Conservation (phyloP, 1,139 yeast genomes). For the Taphrina flavorubra region DNA sequence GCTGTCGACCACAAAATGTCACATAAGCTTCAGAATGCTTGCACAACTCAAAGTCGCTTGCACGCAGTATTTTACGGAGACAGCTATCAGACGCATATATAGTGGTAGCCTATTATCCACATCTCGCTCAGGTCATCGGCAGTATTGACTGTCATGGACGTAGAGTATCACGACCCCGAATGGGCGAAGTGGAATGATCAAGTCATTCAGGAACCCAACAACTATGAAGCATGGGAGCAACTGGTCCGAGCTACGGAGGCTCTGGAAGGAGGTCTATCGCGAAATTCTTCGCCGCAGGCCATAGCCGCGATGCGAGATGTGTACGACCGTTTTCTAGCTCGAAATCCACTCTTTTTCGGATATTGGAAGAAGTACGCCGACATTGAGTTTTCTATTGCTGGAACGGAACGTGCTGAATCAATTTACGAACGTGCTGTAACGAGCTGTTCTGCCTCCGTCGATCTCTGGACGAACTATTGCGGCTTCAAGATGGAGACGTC, state of each 20-base stretch:
- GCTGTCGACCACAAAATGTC: too few relatives aligned
- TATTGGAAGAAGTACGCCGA: conserved; percentile 82
- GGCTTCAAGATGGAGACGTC: conserved; percentile 60
- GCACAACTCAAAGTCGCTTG: too few relatives aligned
- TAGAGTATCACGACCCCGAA: conserved; percentile 39
- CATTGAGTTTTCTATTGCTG: conserved; percentile 67
- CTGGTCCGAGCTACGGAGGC: conserved; percentile 54
- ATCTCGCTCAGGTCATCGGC: too few relatives aligned
- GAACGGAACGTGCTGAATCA: conserved; percentile 57
- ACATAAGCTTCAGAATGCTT: too few relatives aligned
- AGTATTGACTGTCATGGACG: conserved; percentile 9
- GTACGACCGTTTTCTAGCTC: conserved; percentile 63
- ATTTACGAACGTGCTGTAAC: conserved; percentile 64
- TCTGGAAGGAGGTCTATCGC: conserved; percentile 56
- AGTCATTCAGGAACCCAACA: conserved; percentile 36
- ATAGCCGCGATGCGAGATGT: conserved; percentile 58
- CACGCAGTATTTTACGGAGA: too few relatives aligned
- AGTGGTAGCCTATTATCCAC: too few relatives aligned
- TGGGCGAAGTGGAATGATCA: conserved; percentile 38
- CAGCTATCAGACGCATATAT: too few relatives aligned
- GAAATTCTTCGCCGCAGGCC: conserved; percentile 56
- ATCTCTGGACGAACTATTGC: conserved; percentile 76
- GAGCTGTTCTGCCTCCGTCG: conserved; percentile 61
- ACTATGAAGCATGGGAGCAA: conserved; percentile 57
- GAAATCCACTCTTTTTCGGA: conserved; percentile 73